Base-by-base conservation (phyloP, 106 monocot species). In the Amphibolis antarctica region DNA sequence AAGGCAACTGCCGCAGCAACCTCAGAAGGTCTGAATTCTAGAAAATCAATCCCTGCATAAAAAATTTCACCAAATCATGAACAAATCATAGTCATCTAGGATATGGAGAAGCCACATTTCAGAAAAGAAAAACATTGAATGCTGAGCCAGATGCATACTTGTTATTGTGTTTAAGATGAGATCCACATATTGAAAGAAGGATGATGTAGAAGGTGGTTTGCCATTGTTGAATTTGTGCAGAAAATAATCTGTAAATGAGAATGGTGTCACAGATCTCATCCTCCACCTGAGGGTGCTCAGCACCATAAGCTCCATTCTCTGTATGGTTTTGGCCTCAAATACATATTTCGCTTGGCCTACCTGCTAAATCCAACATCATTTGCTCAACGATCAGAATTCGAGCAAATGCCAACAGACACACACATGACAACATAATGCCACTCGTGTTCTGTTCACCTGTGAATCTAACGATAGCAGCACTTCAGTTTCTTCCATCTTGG, bases 221-320 rank as follows among this genome's bases (percentile, higher is more conserved):
- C 74, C 76, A 22, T 55, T 73, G 53, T 63, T 82, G 74, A 86
- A 75, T 58, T 82, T 74, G 69, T 80, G 61, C 55, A 96, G 82
- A 64, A 90, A 96, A 74, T 82, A 90, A 53, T 96, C 96, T 30
- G 89, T 69, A 67, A 79, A 96, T 10, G 96, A 84, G 66, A 89
- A 96, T 6, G 96, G 89, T 11, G 96, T 96, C 42, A 90, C 86
- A 14, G 90, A 79, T 53, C 84, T 86, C 89, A 90, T 86, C 71
- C 89, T 90, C 86, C 89, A 96, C 55, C 86, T 77, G 51, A 96
- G 84, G 5, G 84, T 90, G 83, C 84, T 86, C 6, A 96, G 76
- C 46, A 96, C 83, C 23, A 86, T 70, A 55, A 90, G 86, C 78
- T 96, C 96, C 96, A 96, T 96, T 75, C 90, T 90, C 70, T 90